phyloP scores from a whole-genome alignment of 2,329 filamentous ascomycete genomes.

The Neopestalotiopsis sp. region DNA sequence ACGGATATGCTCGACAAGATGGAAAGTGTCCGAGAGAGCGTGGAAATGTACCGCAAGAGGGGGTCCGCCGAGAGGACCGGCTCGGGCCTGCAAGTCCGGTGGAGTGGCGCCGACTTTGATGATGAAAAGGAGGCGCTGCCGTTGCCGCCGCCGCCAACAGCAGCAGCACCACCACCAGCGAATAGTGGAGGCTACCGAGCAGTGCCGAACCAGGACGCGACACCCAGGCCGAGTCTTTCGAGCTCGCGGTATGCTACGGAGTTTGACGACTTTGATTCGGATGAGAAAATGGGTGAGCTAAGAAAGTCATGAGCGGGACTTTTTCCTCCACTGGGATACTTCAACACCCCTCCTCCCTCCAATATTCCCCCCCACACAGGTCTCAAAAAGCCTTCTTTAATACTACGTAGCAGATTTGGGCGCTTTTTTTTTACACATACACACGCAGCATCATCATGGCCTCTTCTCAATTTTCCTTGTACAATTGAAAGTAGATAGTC shows the following conservation, averaged over 20 bases:
- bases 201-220: not conserved
- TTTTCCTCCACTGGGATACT: too few species aligned
- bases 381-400: not conserved
- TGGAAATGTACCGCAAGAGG: not conserved
- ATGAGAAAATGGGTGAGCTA: not conserved
- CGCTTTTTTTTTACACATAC: not conserved
- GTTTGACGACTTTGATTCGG: conserved; percentile 2
- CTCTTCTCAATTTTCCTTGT: not conserved
- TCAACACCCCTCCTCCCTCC: not conserved
- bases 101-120: not conserved
- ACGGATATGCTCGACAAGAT: conserved; percentile 21
- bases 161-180: not conserved
- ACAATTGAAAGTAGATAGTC: not conserved
- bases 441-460: not conserved
- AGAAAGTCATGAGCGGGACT: not conserved
- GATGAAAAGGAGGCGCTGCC: not conserved
- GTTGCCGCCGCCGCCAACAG: not conserved
- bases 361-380: not conserved
- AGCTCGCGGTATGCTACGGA: conserved; percentile 6
- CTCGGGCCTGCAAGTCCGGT: not conserved
- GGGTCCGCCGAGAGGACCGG: conserved; percentile 7
- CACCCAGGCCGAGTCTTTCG: not conserved
- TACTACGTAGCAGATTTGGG: not conserved
- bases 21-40: conserved; percentile 15
- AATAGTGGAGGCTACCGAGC: not conserved